Evolutionary conservation across 192 early-diverging fungal genomes (phyloP).

Genomic region (Mortierella alpina): DNA sequence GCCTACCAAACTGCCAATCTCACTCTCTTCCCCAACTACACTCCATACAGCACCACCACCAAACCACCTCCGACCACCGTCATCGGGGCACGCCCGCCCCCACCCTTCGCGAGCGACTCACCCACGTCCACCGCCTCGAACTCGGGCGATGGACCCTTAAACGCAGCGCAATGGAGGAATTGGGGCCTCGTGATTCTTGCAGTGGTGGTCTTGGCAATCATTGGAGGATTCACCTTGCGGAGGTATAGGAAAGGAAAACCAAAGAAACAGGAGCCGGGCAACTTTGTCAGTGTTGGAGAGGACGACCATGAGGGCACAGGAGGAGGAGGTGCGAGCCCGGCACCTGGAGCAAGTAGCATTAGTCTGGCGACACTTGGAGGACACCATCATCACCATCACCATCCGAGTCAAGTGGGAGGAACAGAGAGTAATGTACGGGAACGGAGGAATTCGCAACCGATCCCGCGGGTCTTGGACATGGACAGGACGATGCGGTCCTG

Average conservation of each 20-base stretch:
- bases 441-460: slow-evolving; percentile 41
- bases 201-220: slow-evolving; percentile 4
- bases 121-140: neutral
- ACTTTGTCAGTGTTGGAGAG: slow-evolving; percentile 28
- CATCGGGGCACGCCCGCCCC: slow-evolving; percentile 14
- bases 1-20: slow-evolving; percentile 38
- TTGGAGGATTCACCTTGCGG: slow-evolving; percentile 16
- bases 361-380: slow-evolving; percentile 22
- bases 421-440: slow-evolving; percentile 24
- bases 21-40: slow-evolving; percentile 25
- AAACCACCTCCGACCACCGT: slow-evolving; percentile 38
- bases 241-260: slow-evolving; percentile 20
- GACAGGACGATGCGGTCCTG: slow-evolving; percentile 7
- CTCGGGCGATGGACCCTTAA: slow-evolving; percentile 5
- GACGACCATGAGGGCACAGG: slow-evolving; percentile 17
- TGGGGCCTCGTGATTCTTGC: slow-evolving; percentile 15
- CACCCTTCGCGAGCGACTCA: slow-evolving; percentile 9
- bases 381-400: slow-evolving; percentile 17
- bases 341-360: slow-evolving; percentile 11
- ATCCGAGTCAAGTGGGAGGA: slow-evolving; percentile 9
- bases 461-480: slow-evolving; percentile 26
- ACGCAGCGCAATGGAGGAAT: slow-evolving; percentile 15
- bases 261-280: slow-evolving; percentile 44
- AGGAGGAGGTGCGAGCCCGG: neutral
- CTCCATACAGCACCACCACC: slow-evolving; percentile 15